Base-by-base conservation (phyloP, 176 grass and related monocot genomes). In the Oryza rufipogon region DNA sequence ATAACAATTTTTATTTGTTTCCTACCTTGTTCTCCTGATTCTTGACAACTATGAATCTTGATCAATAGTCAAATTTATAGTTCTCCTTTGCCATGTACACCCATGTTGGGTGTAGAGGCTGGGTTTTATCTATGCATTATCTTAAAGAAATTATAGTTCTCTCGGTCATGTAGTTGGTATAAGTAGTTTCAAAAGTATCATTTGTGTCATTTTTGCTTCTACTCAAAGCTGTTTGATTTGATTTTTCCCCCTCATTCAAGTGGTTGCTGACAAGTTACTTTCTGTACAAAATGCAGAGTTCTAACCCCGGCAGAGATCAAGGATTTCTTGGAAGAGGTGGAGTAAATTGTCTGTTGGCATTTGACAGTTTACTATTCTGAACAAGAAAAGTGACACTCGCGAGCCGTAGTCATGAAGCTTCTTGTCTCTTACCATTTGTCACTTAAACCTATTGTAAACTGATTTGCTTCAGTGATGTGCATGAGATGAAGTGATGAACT, bases 241-340 rank as follows among this genome's bases (percentile, higher is more conserved):
- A 63, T 23, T 63, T 63, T n/a, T 63, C 9, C n/a, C n/a, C 20
- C 15, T 56, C 12, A 17, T 65, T 70, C 13, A 36, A 45, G 7
- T 83, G 25, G 22, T 82, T 73, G 67, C 68, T 81, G 49, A 75
- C 25, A 17, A 51, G 11, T 63, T 80, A 64, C n/a, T 87, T 82
- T 60, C 19, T 11, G 25, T 56, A 8, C 60, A 72, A 80, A 87
- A 84, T 83, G 77, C 91, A 99, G 93, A 80, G 96, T 99, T 76
- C 81, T 99, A 70, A 99, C 85, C 68, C 88, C 93, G 30, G 82
- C 96, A 78, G 96, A 99, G 84, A 99, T 99, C 63, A 92, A 96
- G 61, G 96, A 99, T 91, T 99, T 96, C 78, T 87, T 99, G 87
- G 93, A 94, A 51, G 96, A 99, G 88, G 96, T 99, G 83, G 96